phyloP scores from a whole-genome alignment of 257 asterid genomes.

The Capsicum rhomboideum region DNA sequence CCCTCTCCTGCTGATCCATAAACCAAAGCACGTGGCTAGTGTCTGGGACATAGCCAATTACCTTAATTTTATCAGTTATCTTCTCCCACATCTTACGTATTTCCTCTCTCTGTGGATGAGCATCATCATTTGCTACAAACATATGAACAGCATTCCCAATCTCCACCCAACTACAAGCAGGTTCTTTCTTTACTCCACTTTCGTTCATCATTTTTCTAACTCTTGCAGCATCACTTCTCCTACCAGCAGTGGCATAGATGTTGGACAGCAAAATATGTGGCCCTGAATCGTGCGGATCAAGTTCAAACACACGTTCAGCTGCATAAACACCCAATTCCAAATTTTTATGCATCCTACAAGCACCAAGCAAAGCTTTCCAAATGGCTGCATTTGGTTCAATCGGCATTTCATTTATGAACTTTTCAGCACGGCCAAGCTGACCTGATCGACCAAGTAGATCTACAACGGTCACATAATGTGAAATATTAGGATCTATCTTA shows the following conservation, averaged over 20 bases:
- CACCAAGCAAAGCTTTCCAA: constrained; percentile 89
- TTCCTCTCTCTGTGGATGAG: constrained; percentile 54
- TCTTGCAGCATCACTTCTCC: constrained; percentile 55
- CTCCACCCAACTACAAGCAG: constrained; percentile 93
- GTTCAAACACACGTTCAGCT: constrained; percentile 70
- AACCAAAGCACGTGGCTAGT: constrained; percentile 71
- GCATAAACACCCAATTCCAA: constrained; percentile 63
- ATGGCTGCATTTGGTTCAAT: constrained; percentile 50
- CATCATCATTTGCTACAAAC: constrained; percentile 69
- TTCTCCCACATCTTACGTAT: constrained; percentile 54
- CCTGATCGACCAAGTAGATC: constrained; percentile 79
- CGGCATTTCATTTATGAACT: constrained; percentile 54
- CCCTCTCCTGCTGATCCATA: constrained; percentile 53
- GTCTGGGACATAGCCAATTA: constrained; percentile 70
- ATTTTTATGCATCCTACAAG: constrained; percentile 74
- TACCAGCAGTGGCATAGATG: constrained; percentile 69
- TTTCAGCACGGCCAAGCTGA: constrained; percentile 47
- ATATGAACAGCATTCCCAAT: constrained; percentile 53
- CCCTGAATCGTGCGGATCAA: constrained; percentile 77
- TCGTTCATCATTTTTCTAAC: constrained; percentile 76
- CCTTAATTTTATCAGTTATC: constrained; percentile 35
- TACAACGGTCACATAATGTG: constrained; percentile 55
- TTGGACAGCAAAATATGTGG: constrained; percentile 68
- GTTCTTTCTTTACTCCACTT: constrained; percentile 73
- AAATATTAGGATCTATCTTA: constrained; percentile 39